Percentiles rank a stretch among this genome's conserved stretches.
These are phyloP conservation scores for Raphanus sativus DNA, from an alignment of 345 rosid species.

Conservation along the genomic window DNA sequence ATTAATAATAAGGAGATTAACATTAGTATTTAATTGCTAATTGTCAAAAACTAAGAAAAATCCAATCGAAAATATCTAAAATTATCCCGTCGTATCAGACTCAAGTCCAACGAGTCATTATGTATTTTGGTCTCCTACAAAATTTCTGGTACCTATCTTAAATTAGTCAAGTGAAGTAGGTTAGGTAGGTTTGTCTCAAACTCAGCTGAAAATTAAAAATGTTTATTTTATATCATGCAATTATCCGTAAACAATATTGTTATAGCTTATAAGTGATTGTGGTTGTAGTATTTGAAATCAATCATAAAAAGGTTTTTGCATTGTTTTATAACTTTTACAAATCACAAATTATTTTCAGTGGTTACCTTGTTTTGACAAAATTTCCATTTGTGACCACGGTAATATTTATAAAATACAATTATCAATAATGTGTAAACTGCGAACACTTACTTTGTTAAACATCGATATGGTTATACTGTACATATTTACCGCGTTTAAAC, in stretches of 20 bases:
- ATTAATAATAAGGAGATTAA: no score
- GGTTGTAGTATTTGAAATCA: background rate
- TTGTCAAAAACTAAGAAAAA: no score
- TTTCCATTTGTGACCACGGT: no score
- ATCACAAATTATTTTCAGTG: background rate
- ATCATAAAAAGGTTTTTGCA: background rate
- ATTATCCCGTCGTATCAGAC: no score
- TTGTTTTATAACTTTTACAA: background rate
- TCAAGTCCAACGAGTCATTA: background rate
- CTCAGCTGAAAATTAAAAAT: background rate
- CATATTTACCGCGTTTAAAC: background rate
- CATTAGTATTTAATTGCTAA: no score
- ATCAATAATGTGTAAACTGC: background rate
- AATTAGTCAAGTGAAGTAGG: background rate
- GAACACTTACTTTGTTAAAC: background rate
- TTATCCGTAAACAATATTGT: background rate
- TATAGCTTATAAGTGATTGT: background rate
- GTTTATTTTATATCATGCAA: background rate
- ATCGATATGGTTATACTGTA: background rate
- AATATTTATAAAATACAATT: no score
- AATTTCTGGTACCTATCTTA: background rate
- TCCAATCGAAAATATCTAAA: no score
- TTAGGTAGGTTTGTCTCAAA: background rate
- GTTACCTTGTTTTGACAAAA: no score
- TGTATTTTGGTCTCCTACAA: background rate